Conservation (phyloP, 1,284 basidiomycete genomes). For the Anthracocystis setariae region DNA sequence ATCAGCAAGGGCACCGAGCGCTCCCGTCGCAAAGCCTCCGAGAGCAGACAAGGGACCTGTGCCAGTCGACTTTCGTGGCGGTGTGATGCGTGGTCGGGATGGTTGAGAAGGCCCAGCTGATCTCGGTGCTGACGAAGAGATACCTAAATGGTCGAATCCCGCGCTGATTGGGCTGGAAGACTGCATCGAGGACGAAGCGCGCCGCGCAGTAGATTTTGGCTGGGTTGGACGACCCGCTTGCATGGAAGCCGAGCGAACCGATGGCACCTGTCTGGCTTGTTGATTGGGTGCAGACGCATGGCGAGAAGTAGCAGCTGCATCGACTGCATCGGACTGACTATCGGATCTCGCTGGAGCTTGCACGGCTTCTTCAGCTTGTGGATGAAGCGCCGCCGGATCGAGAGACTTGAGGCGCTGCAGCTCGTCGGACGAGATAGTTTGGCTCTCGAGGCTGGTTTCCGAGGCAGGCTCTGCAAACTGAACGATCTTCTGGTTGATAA, state of each 20-base stretch:
- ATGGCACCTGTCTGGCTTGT: background rate
- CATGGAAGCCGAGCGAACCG: background rate
- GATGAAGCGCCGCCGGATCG: conserved; percentile 18
- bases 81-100: conserved; percentile 24
- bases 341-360: background rate
- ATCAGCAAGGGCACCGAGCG: conserved; percentile 37
- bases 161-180: background rate
- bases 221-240: conserved; percentile 3
- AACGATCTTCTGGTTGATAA: conserved; percentile 59
- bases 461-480: conserved; percentile 49
- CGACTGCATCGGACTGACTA: background rate
- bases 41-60: conserved; percentile 39
- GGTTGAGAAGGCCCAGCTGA: conserved; percentile 9
- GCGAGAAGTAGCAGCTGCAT: background rate
- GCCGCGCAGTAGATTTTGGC: background rate
- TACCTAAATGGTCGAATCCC: background rate
- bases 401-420: conserved; percentile 36
- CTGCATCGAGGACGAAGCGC: background rate
- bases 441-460: conserved; percentile 40
- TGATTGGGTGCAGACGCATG: background rate
- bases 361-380: conserved; percentile 13
- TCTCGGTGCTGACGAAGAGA: conserved; percentile 3
- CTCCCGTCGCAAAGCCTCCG: conserved; percentile 44
- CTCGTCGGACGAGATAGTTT: conserved; percentile 44
- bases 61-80: conserved; percentile 28